Evolutionary conservation across 192 early-diverging fungal species (phyloP), one percentile per base, ranked within the genome.

Genomic region (Chytriomyces sp.): DNA sequence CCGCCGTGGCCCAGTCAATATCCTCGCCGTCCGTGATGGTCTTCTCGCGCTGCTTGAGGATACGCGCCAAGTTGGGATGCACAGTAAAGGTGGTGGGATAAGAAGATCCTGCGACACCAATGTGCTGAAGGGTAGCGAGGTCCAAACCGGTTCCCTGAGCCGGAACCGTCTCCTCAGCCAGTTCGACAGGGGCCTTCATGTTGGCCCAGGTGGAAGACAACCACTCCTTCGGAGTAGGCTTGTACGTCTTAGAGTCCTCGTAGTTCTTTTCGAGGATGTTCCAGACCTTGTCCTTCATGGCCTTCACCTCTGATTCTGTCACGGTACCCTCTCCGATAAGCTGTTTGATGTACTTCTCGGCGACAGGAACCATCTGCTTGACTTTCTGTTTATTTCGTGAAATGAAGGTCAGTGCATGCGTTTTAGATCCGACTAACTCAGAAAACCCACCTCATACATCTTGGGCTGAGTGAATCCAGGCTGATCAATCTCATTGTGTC

Each of bases 401-500:
- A 61, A 58, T 8, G 19, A 0, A 6, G 26, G 41, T 72, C 19
- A n/a, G n/a, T n/a, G n/a, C n/a, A 25, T 37, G 8, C 1, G n/a
- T 58, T 49, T 58, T 58, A 28, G n/a, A 25, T 30, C 14, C 36
- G 19, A 4, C 59, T 30, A 65, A 19, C 14, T 31, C 19, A 25
- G 17, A 52, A 32, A 26, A 74, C 55, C 14, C 64, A 84, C 82
- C 78, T 84, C 83, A 83, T 98, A 98, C 95, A 99, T 98, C 76
- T 90, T 88, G 49, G 97, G 97, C 80, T 99, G 97, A 33, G 97
- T 99, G 86, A 99, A 99, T 77, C 87, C 89, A 55, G 97, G 97
- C 82, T 99, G 95, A 85, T 99, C 97, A 40, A 93, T 94, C 83
- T 99, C 97, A 84, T 99, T 99, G 90, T 99, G 97, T 57, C 97